These are phyloP conservation scores for Gymnopus androsaceus DNA, from an alignment of 1,284 basidiomycete species.

Conservation along the genomic window DNA sequence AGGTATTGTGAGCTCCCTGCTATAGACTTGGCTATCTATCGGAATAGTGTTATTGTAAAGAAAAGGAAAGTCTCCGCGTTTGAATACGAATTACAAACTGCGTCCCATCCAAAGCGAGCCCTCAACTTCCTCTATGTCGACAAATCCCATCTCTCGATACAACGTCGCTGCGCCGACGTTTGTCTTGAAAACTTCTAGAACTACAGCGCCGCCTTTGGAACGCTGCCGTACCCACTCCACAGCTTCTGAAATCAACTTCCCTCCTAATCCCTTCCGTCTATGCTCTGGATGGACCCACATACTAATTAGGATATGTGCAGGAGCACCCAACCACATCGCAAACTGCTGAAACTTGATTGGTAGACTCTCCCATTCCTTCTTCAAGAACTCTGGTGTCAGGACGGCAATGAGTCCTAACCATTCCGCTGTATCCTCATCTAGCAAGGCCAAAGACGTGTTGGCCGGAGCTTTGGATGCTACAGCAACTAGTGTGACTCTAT, in stretches of 20 bases:
- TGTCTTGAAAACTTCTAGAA: conserved; percentile 2
- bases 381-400: conserved; percentile 27
- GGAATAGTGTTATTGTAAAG: too few relatives aligned
- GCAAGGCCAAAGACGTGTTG: neutral
- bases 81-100: too few relatives aligned
- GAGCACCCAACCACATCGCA: conserved; percentile 16
- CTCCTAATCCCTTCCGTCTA: conserved; percentile 34
- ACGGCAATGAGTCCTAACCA: conserved; percentile 36
- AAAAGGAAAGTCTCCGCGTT: too few relatives aligned
- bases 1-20: too few relatives aligned
- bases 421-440: conserved; percentile 12
- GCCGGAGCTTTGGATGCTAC: neutral
- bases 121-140: neutral
- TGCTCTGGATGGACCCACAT: conserved; percentile 40
- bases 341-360: conserved; percentile 19
- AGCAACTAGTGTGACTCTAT: conserved; percentile 31
- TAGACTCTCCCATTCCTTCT: conserved; percentile 13
- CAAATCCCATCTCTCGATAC: conserved; percentile 4
- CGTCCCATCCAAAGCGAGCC: neutral
- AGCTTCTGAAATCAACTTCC: conserved; percentile 20
- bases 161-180: conserved; percentile 1
- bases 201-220: neutral
- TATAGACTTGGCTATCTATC: too few relatives aligned
- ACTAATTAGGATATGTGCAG: conserved; percentile 30
- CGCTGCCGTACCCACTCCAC: conserved; percentile 3